Evolutionary conservation across 495 filamentous ascomycete genomes (phyloP).

Genomic region (Parathielavia hyrcaniae): DNA sequence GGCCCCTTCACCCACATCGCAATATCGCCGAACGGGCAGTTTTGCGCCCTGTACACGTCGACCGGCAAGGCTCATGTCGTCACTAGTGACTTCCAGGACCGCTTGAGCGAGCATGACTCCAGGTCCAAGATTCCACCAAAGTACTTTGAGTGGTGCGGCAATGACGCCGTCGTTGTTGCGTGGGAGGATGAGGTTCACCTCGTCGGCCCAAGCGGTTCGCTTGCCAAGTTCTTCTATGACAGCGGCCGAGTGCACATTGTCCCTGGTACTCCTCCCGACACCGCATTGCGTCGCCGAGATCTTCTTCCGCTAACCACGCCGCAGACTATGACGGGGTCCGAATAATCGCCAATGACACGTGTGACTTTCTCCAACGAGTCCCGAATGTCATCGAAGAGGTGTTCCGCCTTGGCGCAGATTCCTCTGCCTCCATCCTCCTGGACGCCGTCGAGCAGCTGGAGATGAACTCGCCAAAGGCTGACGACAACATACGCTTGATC

Average conservation of each 20-base stretch:
- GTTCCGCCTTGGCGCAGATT: constrained; percentile 75
- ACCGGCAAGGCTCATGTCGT: constrained; percentile 90
- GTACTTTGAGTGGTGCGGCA: constrained; percentile 91
- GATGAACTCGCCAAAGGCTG: constrained; percentile 89
- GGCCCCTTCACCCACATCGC: constrained; percentile 87
- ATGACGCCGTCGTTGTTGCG: constrained; percentile 85
- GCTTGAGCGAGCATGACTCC: constrained; percentile 87
- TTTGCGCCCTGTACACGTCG: constrained; percentile 76
- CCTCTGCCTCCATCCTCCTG: constrained; percentile 77
- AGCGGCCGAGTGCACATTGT: constrained; percentile 75
- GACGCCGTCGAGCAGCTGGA: constrained; percentile 91
- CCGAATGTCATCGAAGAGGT: constrained; percentile 82
- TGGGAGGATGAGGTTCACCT: constrained; percentile 99
- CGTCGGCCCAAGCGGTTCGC: constrained; percentile 73
- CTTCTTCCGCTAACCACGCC: constrained; percentile 32
- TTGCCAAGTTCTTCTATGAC: constrained; percentile 84
- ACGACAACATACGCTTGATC: constrained; percentile 94
- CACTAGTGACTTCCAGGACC: constrained; percentile 85
- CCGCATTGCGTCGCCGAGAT: constrained; percentile 44
- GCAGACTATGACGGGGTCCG: constrained; percentile 85
- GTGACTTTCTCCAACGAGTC: constrained; percentile 92
- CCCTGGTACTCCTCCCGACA: constrained; percentile 51
- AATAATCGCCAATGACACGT: constrained; percentile 81
- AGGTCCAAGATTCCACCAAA: constrained; percentile 77
- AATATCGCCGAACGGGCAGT: constrained; percentile 85